These are phyloP conservation scores for Colletotrichum camelliae DNA, from an alignment of 2,329 filamentous ascomycete genomes.

Conservation along the genomic window DNA sequence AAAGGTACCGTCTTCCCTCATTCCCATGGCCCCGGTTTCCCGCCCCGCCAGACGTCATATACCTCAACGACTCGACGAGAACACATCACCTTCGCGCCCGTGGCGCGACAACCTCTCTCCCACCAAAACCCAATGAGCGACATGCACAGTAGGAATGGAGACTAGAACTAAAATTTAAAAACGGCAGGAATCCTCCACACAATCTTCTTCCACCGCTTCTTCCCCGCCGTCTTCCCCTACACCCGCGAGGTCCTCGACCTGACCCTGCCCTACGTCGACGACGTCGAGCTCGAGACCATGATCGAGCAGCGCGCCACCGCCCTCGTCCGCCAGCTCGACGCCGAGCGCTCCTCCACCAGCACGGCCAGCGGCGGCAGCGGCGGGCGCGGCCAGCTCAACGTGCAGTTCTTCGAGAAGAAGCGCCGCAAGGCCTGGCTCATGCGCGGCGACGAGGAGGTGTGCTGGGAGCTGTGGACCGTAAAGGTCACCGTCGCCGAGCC, in stretches of 20 bases:
- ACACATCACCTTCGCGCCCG: neutral
- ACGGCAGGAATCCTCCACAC: conserved; percentile 84
- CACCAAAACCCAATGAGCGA: neutral
- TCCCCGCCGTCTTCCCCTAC: conserved; percentile 81
- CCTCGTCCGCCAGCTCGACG: conserved; percentile 78
- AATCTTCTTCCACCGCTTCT: conserved; percentile 99
- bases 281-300: conserved; percentile 89
- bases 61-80: neutral
- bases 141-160: neutral
- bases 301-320: conserved; percentile 87
- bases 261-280: conserved; percentile 86
- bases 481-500: conserved; percentile 93
- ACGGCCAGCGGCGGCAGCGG: conserved; percentile 42
- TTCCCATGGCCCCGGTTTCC: conserved; percentile 14
- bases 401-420: conserved; percentile 95
- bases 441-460: conserved; percentile 86
- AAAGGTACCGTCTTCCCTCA: conserved; percentile 67
- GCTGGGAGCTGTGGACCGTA: conserved; percentile 96
- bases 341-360: conserved; percentile 49
- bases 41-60: conserved; percentile 19
- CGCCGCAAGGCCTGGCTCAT: conserved; percentile 82
- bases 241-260: conserved; percentile 91
- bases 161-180: neutral
- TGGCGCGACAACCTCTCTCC: neutral
- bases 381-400: conserved; percentile 78